Conservation (phyloP, 768 basidiomycete genomes). For the button mushroom (Agaricus bisporus) region DNA sequence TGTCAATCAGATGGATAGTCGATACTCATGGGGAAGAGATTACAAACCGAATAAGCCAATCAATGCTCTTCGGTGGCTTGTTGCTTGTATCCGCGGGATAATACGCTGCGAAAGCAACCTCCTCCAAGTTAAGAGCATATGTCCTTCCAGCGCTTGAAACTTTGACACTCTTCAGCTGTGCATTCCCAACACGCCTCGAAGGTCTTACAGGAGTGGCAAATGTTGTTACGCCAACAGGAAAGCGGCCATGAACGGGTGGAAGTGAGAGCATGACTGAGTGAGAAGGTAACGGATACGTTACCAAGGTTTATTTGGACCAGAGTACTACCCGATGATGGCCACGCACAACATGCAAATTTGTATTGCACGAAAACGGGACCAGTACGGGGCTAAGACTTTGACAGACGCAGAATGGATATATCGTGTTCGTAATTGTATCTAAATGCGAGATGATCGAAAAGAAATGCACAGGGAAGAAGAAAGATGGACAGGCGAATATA, state of each 20-base stretch:
- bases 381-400: too few species aligned
- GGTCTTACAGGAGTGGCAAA: constrained; percentile 42
- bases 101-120: constrained; percentile 59
- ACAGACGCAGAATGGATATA: background rate
- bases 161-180: constrained; percentile 26
- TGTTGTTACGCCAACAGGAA: constrained; percentile 54
- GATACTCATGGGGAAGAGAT: background rate
- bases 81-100: constrained; percentile 48
- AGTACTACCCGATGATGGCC: background rate
- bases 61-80: constrained; percentile 32
- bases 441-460: background rate
- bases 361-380: too few species aligned
- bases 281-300: background rate
- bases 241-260: constrained; percentile 36
- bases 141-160: constrained; percentile 18
- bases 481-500: background rate
- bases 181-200: constrained; percentile 31
- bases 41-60: constrained; percentile 54
- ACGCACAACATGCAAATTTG: too few species aligned
- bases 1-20: background rate
- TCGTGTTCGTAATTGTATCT: background rate
- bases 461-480: background rate
- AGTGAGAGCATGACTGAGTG: constrained; percentile 34
- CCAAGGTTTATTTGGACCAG: background rate
- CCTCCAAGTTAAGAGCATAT: constrained; percentile 48